Base-by-base conservation (phyloP, 345 rosid species). In the Draba incana region DNA sequence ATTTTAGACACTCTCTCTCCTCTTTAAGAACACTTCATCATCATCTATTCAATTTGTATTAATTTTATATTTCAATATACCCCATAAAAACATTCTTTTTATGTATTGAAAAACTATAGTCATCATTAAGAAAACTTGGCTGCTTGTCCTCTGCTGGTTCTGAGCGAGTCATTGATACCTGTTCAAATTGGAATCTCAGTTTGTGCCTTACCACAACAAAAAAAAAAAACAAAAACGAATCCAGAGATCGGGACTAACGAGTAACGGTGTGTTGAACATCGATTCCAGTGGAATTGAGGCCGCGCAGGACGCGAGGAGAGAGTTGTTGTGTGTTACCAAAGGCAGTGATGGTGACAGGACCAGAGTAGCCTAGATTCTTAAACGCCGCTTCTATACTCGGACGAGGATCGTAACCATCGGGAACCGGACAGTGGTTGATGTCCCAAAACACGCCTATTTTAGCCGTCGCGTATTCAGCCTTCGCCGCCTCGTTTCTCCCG, bases 281-380 rank as follows among this genome's bases (percentile, higher is more conserved):
- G 53, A 67, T 14, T 44, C 62, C 62, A 9, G 62, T 31, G 71
- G 62, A 67, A 30, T 62, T 20, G 35, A 66, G 44, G 35, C n/a
- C 44, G 54, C 11, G 62, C 23, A 55, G 54, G 44, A 43, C 0
- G 10, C 31, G 8, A 0, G 10, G 0, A 67, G 63, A 25, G 45
- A 24, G 23, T 13, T 8, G 14, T 3, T 1, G 3, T 5, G 5
- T 44, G 54, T 55, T 15, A 33, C n/a, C 71, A 55, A 12, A 31
- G 11, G 63, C 63, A 13, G 63, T 67, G 62, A 67, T 55, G 54
- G 62, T 31, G 45, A 67, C 27, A 33, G 37, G 62, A 31, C 63
- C 45, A 20, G 25, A 8, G 54, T 66, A 66, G 2, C 62, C 62
- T 43, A n/a, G 43, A 0, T 45, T 1, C 25, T 20, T 33, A 37